phyloP scores from a whole-genome alignment of 805 yeast genomes.

The Candida nemodendra region DNA sequence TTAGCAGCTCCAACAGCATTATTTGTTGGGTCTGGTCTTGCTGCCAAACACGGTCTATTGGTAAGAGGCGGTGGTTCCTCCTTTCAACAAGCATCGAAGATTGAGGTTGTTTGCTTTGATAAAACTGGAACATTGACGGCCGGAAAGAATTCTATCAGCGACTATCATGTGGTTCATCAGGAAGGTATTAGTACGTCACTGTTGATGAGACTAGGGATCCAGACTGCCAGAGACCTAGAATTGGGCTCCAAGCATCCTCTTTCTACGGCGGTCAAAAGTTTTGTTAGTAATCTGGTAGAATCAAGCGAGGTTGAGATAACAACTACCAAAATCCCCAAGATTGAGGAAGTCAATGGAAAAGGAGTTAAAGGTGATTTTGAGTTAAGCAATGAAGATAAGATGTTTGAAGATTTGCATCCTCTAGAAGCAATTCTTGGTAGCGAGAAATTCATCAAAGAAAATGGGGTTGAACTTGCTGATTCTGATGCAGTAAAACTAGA shows the following conservation, averaged over 20 bases:
- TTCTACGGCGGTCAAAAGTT: slow-evolving; percentile 53
- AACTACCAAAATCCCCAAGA: slow-evolving; percentile 42
- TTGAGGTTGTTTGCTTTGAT: slow-evolving; percentile 69
- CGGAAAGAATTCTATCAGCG: slow-evolving; percentile 58
- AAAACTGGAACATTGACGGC: slow-evolving; percentile 75
- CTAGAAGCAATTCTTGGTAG: slow-evolving; percentile 52
- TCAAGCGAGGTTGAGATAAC: slow-evolving; percentile 18
- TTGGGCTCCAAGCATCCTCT: slow-evolving; percentile 67
- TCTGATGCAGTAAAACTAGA: slow-evolving; percentile 37
- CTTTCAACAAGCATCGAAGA: slow-evolving; percentile 69
- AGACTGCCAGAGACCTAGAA: slow-evolving; percentile 59
- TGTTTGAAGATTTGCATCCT: slow-evolving; percentile 25
- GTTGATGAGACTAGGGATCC: slow-evolving; percentile 35
- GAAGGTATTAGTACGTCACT: background rate
- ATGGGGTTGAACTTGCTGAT: slow-evolving; percentile 37
- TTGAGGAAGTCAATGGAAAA: slow-evolving; percentile 57
- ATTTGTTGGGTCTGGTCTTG: slow-evolving; percentile 75
- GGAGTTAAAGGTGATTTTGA: slow-evolving; percentile 51
- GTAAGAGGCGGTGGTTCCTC: slow-evolving; percentile 84
- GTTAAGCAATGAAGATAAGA: slow-evolving; percentile 19
- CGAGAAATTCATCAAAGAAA: slow-evolving; percentile 54
- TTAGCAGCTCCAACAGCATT: slow-evolving; percentile 83
- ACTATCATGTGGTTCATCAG: slow-evolving; percentile 37
- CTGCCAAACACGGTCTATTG: slow-evolving; percentile 72
- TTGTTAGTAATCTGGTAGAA: slow-evolving; percentile 27